phyloP scores from a whole-genome alignment of 192 early-diverging fungal genomes.

The Irineochytrium annulatum region DNA sequence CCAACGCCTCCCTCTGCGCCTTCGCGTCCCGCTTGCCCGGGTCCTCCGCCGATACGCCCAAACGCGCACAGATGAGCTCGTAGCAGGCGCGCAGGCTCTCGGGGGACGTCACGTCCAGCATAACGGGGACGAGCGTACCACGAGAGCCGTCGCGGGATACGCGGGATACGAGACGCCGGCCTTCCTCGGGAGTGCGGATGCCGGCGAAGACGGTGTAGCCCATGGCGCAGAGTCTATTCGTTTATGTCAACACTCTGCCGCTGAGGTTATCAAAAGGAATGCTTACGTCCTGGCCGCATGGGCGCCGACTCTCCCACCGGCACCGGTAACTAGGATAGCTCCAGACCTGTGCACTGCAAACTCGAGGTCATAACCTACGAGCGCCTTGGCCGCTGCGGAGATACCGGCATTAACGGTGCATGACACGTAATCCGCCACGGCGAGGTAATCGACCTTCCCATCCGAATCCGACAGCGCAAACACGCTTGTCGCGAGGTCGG shows the following conservation, averaged over 20 bases:
- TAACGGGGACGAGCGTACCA: conserved; percentile 28
- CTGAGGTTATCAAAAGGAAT: neutral
- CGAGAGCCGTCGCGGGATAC: neutral
- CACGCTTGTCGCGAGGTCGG: conserved; percentile 6
- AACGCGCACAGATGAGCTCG: neutral
- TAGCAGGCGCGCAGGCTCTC: conserved; percentile 6
- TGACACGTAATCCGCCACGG: conserved; percentile 23
- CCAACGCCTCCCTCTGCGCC: neutral
- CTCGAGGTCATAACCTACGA: conserved; percentile 26
- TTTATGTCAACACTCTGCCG: too few species aligned
- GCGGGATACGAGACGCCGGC: conserved; percentile 13
- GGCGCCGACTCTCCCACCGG: conserved; percentile 13
- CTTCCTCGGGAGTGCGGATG: conserved; percentile 28
- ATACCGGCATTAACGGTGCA: conserved; percentile 17
- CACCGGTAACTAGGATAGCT: conserved; percentile 23
- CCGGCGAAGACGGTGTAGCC: conserved; percentile 47
- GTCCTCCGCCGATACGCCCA: conserved; percentile 3
- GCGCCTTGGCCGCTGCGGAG: conserved; percentile 10
- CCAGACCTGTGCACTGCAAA: conserved; percentile 17
- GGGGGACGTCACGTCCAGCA: conserved; percentile 38
- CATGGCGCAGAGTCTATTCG: conserved; percentile 14
- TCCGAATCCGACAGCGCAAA: conserved; percentile 8
- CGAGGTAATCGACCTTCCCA: conserved; percentile 16
- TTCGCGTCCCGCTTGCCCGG: neutral
- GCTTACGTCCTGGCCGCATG: conserved; percentile 20